A percentile compares a stretch with the other conserved stretches of the same genome.
Conservation (phyloP, 805 yeast genomes). For the Dipodascus albidus region DNA sequence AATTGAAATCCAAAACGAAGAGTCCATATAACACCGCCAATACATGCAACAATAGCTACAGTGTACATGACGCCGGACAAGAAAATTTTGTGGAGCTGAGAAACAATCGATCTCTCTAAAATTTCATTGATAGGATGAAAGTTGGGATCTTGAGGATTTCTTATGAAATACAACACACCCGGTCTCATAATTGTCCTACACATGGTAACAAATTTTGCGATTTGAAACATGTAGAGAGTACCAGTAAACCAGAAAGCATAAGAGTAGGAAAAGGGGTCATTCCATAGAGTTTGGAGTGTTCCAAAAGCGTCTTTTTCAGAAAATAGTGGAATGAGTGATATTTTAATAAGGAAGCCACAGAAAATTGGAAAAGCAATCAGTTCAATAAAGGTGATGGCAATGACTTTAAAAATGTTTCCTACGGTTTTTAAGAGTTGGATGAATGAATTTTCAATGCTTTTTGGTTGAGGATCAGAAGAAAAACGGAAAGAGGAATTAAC, state of each 20-base stretch:
- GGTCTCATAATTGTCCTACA: slow-evolving; percentile 66
- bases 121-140: slow-evolving; percentile 81
- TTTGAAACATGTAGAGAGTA: slow-evolving; percentile 73
- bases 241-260: slow-evolving; percentile 57
- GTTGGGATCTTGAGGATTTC: slow-evolving; percentile 92
- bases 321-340: slow-evolving; percentile 52
- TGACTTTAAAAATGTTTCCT: slow-evolving; percentile 57
- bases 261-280: slow-evolving; percentile 16
- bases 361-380: slow-evolving; percentile 74
- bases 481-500: slow-evolving; percentile 8
- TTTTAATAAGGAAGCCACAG: slow-evolving; percentile 71
- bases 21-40: slow-evolving; percentile 52
- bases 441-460: slow-evolving; percentile 5
- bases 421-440: slow-evolving; percentile 15
- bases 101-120: slow-evolving; percentile 56
- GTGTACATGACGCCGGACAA: slow-evolving; percentile 52
- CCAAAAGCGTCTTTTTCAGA: slow-evolving; percentile 8
- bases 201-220: slow-evolving; percentile 83
- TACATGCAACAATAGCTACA: slow-evolving; percentile 58
- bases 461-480: slow-evolving; percentile 4
- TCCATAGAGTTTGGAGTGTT: slow-evolving; percentile 3
- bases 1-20: slow-evolving; percentile 24
- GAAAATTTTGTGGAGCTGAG: slow-evolving; percentile 63
- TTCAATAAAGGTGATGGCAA: slow-evolving; percentile 64
- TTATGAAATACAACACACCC: slow-evolving; percentile 82